These are phyloP conservation scores for Stagonosporopsis rhizophila DNA, from an alignment of 2,329 filamentous ascomycete species.

Conservation along the genomic window DNA sequence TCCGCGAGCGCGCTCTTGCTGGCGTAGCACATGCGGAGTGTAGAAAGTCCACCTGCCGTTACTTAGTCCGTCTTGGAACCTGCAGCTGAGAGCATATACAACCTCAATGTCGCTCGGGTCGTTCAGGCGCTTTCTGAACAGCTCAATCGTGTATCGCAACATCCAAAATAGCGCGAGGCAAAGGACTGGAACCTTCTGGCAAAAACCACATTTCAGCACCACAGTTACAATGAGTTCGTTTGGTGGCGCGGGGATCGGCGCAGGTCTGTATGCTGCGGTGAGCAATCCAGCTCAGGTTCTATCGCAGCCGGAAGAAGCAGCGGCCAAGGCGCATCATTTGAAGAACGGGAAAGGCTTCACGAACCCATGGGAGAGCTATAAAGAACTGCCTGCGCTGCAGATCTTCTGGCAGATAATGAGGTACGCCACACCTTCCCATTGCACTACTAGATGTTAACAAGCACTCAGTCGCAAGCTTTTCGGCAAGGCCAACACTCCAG, in stretches of 20 bases:
- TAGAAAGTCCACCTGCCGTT: constrained; percentile 1
- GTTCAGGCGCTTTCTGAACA: constrained; percentile 10
- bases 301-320: constrained; percentile 55
- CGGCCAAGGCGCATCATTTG: constrained; percentile 59
- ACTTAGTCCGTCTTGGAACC: constrained; percentile 19
- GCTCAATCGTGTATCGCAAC: not conserved
- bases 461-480: constrained; percentile 53
- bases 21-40: constrained; percentile 5
- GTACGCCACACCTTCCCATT: constrained; percentile 30
- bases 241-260: constrained; percentile 31
- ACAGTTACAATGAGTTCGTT: constrained; percentile 44
- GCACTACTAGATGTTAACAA: not conserved
- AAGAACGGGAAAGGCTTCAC: constrained; percentile 61
- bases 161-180: not conserved
- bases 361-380: constrained; percentile 66
- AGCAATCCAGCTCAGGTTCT: constrained; percentile 49
- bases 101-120: constrained; percentile 23
- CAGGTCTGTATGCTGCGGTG: constrained; percentile 51
- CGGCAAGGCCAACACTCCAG: constrained; percentile 62
- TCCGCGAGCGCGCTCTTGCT: constrained; percentile 10
- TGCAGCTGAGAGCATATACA: constrained; percentile 13
- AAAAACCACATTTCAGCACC: constrained; percentile 30
- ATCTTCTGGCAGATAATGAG: constrained; percentile 50
- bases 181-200: constrained; percentile 20
- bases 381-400: constrained; percentile 42